These are phyloP conservation scores for Termitomyces sp. DNA, from an alignment of 768 basidiomycete species.

Conservation along the genomic window DNA sequence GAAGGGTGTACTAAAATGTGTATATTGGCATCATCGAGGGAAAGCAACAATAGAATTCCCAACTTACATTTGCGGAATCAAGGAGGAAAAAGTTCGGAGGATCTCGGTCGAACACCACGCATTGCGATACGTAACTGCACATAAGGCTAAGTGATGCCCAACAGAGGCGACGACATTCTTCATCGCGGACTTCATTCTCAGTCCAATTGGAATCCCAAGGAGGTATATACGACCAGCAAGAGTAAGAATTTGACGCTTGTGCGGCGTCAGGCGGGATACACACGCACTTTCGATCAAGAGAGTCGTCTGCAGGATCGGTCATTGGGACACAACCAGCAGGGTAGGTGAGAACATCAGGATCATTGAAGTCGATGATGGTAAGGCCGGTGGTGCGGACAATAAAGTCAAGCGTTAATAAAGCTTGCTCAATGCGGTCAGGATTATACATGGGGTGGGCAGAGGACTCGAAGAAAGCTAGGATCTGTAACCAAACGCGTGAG, in stretches of 20 bases:
- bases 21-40: constrained; percentile 2
- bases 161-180: constrained; percentile 72
- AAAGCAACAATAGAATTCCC: constrained; percentile 8
- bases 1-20: constrained; percentile 47
- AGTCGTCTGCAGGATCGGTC: constrained; percentile 29
- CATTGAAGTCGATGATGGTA: constrained; percentile 52
- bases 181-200: constrained; percentile 51
- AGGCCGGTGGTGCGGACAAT: constrained; percentile 57
- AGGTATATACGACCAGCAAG: constrained; percentile 45
- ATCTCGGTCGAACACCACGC: constrained; percentile 59
- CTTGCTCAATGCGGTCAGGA: constrained; percentile 45
- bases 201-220: constrained; percentile 65
- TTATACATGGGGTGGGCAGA: constrained; percentile 69
- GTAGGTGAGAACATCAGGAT: constrained; percentile 51
- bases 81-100: constrained; percentile 55
- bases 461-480: constrained; percentile 74
- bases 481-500: constrained; percentile 32
- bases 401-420: constrained; percentile 59
- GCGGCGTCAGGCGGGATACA: constrained; percentile 40
- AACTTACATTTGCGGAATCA: constrained; percentile 64
- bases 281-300: constrained; percentile 36
- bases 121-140: constrained; percentile 65
- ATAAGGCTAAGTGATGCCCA: constrained; percentile 73
- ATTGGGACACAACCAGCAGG: constrained; percentile 48
- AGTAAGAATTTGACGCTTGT: constrained; percentile 32